Evolutionary conservation across 2,329 filamentous ascomycete species (phyloP).

Genomic region (Zymoseptoria pseudotritici): DNA sequence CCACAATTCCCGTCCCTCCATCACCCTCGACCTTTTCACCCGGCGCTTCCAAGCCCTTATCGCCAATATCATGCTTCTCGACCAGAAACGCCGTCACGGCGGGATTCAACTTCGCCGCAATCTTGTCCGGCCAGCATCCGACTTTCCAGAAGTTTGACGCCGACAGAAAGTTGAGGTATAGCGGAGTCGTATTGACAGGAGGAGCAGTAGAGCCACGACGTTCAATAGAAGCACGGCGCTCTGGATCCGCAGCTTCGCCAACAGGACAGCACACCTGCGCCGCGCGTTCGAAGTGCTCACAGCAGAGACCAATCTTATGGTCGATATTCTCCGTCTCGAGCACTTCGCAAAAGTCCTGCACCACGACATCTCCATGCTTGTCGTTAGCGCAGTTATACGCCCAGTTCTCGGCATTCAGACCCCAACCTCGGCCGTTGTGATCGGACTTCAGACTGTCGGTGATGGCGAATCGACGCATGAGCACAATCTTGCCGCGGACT

Average conservation of each 20-base stretch:
- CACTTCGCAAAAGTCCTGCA: constrained; percentile 95
- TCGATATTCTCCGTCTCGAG: constrained; percentile 65
- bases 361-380: constrained; percentile 63
- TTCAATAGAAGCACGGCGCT: background rate
- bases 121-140: constrained; percentile 85
- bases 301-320: constrained; percentile 68
- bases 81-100: constrained; percentile 56
- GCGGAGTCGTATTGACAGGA: constrained; percentile 48
- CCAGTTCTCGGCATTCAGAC: constrained; percentile 60
- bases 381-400: constrained; percentile 82
- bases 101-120: constrained; percentile 82
- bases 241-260: constrained; percentile 32
- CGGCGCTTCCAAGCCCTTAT: constrained; percentile 19
- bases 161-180: constrained; percentile 85
- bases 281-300: constrained; percentile 69
- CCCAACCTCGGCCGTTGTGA: constrained; percentile 48
- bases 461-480: constrained; percentile 72
- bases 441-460: constrained; percentile 43
- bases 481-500: constrained; percentile 71
- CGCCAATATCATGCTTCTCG: constrained; percentile 40
- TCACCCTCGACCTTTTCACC: constrained; percentile 25
- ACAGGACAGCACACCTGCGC: constrained; percentile 31
- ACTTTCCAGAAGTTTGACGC: constrained; percentile 92
- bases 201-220: constrained; percentile 28
- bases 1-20: constrained; percentile 76